Evolutionary conservation across 257 asterid species (phyloP), one percentile per base, ranked within the genome.

Genomic region (Nemophila menziesii): DNA sequence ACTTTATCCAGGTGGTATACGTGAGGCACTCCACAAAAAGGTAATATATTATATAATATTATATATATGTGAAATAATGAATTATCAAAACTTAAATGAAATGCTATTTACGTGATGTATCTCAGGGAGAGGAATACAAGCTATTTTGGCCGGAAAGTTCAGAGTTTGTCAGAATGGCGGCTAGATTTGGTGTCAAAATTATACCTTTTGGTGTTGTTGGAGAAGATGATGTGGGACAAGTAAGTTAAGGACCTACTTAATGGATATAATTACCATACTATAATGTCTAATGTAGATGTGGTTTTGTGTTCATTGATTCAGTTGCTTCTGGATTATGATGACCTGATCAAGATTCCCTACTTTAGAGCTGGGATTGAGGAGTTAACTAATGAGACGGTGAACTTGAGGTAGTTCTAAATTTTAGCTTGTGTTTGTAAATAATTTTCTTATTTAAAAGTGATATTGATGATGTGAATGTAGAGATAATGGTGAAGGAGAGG

Each of bases 21-120:
- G 97, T 21, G 97, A 86, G 75, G 94, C 97, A 44, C 93, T 82
- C 61, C 94, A 82, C 44, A 70, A 86, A 4, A 82, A 86, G 93
- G 94, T 82, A 50, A n/a, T n/a, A n/a, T n/a, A n/a, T n/a, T n/a
- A n/a, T n/a, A n/a, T n/a, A n/a, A n/a, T n/a, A n/a, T n/a, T n/a
- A n/a, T n/a, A n/a, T n/a, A n/a, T n/a, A n/a, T n/a, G n/a, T n/a
- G n/a, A n/a, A n/a, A n/a, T n/a, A n/a, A n/a, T n/a, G n/a, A n/a
- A n/a, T n/a, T n/a, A n/a, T n/a, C n/a, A n/a, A n/a, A n/a, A n/a
- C n/a, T n/a, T n/a, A n/a, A n/a, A n/a, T n/a, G n/a, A n/a, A n/a
- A n/a, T n/a, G n/a, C n/a, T n/a, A n/a, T n/a, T n/a, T n/a, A n/a
- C n/a, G n/a, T n/a, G n/a, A n/a, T n/a, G n/a, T n/a, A n/a, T 20